Evolutionary conservation across 768 basidiomycete species (phyloP).

Genomic region (Aureoboletus auriporus): DNA sequence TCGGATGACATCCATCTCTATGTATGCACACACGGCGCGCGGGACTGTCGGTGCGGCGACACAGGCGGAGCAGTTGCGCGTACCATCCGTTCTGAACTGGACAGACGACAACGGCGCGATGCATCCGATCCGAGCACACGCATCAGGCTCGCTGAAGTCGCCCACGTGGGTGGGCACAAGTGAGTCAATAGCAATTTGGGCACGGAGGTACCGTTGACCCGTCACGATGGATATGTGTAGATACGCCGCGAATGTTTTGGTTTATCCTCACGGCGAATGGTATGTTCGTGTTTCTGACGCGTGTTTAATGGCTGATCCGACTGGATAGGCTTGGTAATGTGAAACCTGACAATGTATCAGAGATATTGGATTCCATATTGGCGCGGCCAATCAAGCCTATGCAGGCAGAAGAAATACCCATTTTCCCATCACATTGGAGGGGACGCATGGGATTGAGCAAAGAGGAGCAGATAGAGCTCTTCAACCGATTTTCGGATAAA

Average conservation of each 20-base stretch:
- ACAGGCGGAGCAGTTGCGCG: conserved; percentile 54
- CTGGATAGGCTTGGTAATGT: conserved; percentile 60
- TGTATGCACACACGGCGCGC: conserved; percentile 74
- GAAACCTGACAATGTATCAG: conserved; percentile 51
- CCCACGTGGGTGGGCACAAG: conserved; percentile 85
- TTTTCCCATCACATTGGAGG: conserved; percentile 55
- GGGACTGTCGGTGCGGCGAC: conserved; percentile 79
- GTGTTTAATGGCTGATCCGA: neutral
- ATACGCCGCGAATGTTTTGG: conserved; percentile 64
- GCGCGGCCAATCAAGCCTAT: conserved; percentile 28
- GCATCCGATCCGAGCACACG: conserved; percentile 27
- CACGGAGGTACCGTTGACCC: neutral
- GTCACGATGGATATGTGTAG: conserved; percentile 29
- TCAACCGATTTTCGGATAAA: conserved; percentile 7
- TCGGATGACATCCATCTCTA: conserved; percentile 44
- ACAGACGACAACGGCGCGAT: conserved; percentile 30
- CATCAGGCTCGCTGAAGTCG: conserved; percentile 57
- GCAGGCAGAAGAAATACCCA: conserved; percentile 29
- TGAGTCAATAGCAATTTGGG: conserved; percentile 32
- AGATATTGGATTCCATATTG: conserved; percentile 45
- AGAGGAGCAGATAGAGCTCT: conserved; percentile 48
- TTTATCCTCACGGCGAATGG: conserved; percentile 75
- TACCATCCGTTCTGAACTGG: conserved; percentile 52
- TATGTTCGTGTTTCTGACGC: conserved; percentile 26
- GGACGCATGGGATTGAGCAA: conserved; percentile 67